These are phyloP conservation scores for Ophiostoma triangulosporum DNA, from an alignment of 2,329 filamentous ascomycete genomes.

Conservation along the genomic window DNA sequence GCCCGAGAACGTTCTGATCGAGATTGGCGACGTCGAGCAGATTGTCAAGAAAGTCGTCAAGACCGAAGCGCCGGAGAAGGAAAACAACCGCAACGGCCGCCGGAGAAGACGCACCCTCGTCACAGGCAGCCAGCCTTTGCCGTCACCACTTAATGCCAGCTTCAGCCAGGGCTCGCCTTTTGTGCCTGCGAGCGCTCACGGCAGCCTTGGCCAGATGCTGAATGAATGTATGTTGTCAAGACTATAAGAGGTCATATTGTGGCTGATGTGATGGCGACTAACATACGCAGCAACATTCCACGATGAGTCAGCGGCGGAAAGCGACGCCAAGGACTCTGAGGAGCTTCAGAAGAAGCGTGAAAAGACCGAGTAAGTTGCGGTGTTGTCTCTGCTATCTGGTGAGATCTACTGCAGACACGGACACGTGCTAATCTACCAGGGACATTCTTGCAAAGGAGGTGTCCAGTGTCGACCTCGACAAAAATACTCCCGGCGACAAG, in stretches of 20 bases:
- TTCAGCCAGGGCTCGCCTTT: constrained; percentile 72
- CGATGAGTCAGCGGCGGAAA: constrained; percentile 21
- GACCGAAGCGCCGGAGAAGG: constrained; percentile 60
- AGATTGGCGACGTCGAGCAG: constrained; percentile 97
- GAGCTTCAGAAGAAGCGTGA: constrained; percentile 73
- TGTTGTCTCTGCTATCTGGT: background rate
- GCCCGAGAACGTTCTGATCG: constrained; percentile 95
- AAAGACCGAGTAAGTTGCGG: constrained; percentile 87
- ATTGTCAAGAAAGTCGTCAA: constrained; percentile 96
- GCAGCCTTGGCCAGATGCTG: constrained; percentile 73
- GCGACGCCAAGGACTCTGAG: constrained; percentile 25
- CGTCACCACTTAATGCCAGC: constrained; percentile 82
- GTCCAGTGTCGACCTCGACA: constrained; percentile 87
- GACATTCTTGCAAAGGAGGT: constrained; percentile 87
- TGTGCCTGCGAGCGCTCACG: constrained; percentile 47
- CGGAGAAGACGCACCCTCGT: constrained; percentile 85
- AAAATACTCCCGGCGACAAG: constrained; percentile 48
- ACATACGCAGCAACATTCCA: constrained; percentile 10
- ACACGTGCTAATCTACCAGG: constrained; percentile 27
- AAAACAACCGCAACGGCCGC: constrained; percentile 83
- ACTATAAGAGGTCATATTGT: too few relatives aligned
- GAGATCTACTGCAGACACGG: too few relatives aligned
- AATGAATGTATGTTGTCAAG: constrained; percentile 42
- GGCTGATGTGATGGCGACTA: too few relatives aligned
- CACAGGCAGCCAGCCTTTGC: constrained; percentile 90